Evolutionary conservation across 2,329 filamentous ascomycete species (phyloP).

Genomic region (Cylindrodendrum hubeiense): DNA sequence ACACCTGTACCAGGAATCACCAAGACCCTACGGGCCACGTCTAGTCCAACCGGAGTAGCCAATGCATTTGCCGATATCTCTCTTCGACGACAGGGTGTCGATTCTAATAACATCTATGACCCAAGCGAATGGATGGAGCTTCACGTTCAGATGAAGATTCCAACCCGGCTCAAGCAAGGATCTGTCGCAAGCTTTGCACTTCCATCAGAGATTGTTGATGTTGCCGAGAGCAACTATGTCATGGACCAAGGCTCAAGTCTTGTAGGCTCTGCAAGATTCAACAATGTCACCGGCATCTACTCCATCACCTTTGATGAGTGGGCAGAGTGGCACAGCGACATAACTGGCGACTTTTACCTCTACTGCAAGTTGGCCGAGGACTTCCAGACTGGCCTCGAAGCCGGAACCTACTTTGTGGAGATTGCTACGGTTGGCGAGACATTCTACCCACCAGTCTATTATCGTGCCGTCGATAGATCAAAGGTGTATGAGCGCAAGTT

Average conservation of each 20-base stretch:
- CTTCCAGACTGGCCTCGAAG: neutral
- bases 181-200: conserved; percentile 21
- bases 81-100: neutral
- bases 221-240: conserved; percentile 15
- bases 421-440: conserved; percentile 4
- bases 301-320: conserved; percentile 13
- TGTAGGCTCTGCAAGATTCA: neutral
- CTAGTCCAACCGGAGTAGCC: conserved; percentile 20
- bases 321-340: conserved; percentile 19
- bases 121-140: conserved; percentile 14
- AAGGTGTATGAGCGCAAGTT: conserved; percentile 4
- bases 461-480: neutral
- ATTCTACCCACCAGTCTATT: conserved; percentile 3
- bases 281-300: neutral
- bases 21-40: conserved; percentile 22
- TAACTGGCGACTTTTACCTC: conserved; percentile 23
- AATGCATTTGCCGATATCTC: conserved; percentile 4
- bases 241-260: neutral
- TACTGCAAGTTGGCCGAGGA: conserved; percentile 16
- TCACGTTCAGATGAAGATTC: conserved; percentile 9
- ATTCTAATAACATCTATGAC: conserved; percentile 2
- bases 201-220: conserved; percentile 18
- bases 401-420: conserved; percentile 14
- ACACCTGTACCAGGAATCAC: conserved; percentile 25
- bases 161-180: conserved; percentile 1